Percentiles rank a stretch among this genome's conserved stretches.
phyloP scores from a whole-genome alignment of 441 rosid species.

The Pelargonium cotyledonis region DNA sequence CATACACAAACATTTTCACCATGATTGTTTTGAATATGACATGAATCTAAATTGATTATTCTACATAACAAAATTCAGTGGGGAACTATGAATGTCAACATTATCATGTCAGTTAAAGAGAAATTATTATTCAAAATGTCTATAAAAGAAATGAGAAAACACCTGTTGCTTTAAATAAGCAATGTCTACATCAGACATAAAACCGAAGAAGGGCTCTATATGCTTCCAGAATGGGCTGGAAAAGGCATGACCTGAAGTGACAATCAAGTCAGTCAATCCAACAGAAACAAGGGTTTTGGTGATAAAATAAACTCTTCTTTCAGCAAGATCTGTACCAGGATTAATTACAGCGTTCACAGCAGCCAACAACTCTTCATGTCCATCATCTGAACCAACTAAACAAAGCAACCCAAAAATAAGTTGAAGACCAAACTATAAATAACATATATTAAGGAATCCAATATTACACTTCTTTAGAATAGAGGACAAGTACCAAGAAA shows the following conservation, averaged over 20 bases:
- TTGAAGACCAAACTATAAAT: constrained; percentile 15
- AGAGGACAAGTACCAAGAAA: constrained; percentile 67
- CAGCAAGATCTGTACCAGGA: constrained; percentile 38
- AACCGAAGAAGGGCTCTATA: constrained; percentile 72
- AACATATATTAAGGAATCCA: constrained; percentile 2
- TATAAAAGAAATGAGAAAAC: not conserved
- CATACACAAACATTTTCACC: not conserved
- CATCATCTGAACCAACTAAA: constrained; percentile 80
- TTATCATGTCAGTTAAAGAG: not conserved
- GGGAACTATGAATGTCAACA: not conserved
- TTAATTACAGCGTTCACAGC: constrained; percentile 75
- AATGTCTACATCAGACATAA: constrained; percentile 65
- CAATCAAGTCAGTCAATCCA: constrained; percentile 29
- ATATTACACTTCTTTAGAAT: constrained; percentile 14
- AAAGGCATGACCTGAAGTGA: constrained; percentile 51
- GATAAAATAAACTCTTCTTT: constrained; percentile 15
- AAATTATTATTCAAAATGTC: not conserved
- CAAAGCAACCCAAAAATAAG: constrained; percentile 26
- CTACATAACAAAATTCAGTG: not conserved
- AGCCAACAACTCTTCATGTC: constrained; percentile 86
- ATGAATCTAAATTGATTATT: not conserved
- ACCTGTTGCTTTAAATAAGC: constrained; percentile 70
- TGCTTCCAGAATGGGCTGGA: constrained; percentile 72
- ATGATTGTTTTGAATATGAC: not conserved
- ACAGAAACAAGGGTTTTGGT: constrained; percentile 6